Conservation (phyloP, 2,329 filamentous ascomycete genomes). For the Claviceps humidiphila region DNA sequence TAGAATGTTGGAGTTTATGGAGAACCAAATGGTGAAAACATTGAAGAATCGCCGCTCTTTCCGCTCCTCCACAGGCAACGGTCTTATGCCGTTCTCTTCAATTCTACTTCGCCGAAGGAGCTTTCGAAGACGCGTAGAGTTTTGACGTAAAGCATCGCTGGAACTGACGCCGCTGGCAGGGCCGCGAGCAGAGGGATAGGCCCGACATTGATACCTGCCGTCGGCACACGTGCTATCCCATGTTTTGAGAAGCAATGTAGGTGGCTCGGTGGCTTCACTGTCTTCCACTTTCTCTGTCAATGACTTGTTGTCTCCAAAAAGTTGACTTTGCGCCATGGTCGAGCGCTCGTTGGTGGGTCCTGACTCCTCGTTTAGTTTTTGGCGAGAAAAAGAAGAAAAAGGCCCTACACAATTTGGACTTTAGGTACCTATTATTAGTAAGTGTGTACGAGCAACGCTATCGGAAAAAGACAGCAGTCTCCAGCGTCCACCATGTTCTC, state of each 20-base stretch:
- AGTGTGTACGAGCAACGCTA: too few relatives aligned
- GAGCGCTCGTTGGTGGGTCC: neutral
- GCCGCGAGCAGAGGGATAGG: neutral
- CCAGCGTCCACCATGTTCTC: too few relatives aligned
- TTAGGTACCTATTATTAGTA: too few relatives aligned
- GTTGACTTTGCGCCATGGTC: neutral
- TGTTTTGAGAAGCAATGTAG: neutral
- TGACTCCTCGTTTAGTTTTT: neutral
- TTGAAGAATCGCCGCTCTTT: constrained; percentile 27
- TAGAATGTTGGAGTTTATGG: constrained; percentile 34
- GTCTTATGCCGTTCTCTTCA: constrained; percentile 30
- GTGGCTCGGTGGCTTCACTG: neutral
- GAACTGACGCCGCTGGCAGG: neutral
- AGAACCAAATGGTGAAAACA: constrained; percentile 35
- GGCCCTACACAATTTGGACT: neutral
- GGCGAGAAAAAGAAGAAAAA: neutral
- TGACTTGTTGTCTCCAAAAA: neutral
- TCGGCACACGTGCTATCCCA: neutral
- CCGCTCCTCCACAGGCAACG: constrained; percentile 28
- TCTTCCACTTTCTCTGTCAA: neutral
- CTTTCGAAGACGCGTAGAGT: constrained; percentile 6
- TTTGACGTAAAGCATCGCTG: neutral
- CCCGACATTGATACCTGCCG: neutral
- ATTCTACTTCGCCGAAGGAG: constrained; percentile 25
- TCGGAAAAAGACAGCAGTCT: too few relatives aligned